Evolutionary conservation across 768 basidiomycete genomes (phyloP), one percentile per base, ranked within the genome.

Genomic region (Leccinum arenicola): DNA sequence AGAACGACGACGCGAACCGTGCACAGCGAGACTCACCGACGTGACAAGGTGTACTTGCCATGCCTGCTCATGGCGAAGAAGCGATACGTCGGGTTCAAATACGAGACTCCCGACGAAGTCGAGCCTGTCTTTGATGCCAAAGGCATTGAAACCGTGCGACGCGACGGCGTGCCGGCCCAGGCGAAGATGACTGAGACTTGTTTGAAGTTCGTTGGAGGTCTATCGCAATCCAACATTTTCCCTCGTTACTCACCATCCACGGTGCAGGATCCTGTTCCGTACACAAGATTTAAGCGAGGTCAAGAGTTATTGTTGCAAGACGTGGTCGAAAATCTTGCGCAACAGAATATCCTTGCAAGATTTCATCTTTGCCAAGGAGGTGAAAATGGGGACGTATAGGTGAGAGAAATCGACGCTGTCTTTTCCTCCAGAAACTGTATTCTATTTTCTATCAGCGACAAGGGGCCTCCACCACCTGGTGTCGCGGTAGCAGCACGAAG

Each of bases 61-160:
- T 95, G 91, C 66, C 86, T 98, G 1, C 81, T 99, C n/a, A 83
- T 97, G 82, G 93, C 96, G 2, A 99, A 99, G 80, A 99, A 99
- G 72, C 85, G 96, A 65, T 99, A 99, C 65, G 96, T 98, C 21
- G 97, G 97, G 1, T 97, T 92, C 78, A 96, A 95, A 70, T 98
- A 89, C 62, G 97, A 99, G 73, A 81, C 76, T 55, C 82, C 88
- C 0, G 90, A 94, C 63, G 92, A 97, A 12, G 71, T 58, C 1
- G 86, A 88, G 50, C 92, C 95, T 2, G 77, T 74, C 0, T 97
- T 98, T 65, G 96, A 99, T 65, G 97, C 95, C 6, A 98, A 99
- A 70, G 97, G 97, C 1, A 98, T 99, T 55, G 97, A 99, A 74
- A 98, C 95, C 1, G 91, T 98, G 31, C 83, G 97, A 6, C 79